Conservation (phyloP, 2,329 filamentous ascomycete species). For the Aurifilum marmelostoma region DNA sequence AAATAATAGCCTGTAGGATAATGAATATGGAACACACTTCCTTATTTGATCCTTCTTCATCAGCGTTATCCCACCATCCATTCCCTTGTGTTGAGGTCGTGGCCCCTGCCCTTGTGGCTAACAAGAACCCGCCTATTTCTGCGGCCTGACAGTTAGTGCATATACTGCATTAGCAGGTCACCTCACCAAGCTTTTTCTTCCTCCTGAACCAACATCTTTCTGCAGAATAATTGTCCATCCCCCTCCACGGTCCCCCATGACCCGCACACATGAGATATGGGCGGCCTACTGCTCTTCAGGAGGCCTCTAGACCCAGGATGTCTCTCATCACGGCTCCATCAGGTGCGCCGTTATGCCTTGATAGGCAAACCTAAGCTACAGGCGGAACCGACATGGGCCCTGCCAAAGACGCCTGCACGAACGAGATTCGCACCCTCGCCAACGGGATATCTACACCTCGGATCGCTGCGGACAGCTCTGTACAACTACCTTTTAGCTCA, state of each 20-base stretch:
- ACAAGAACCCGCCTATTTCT: not conserved
- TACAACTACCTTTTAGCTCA: conserved; percentile 94
- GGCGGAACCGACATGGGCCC: conserved; percentile 34
- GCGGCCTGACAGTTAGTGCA: not conserved
- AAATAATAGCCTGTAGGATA: not conserved
- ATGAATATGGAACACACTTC: not conserved
- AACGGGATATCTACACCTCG: conserved; percentile 90
- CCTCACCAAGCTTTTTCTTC: conserved; percentile 8
- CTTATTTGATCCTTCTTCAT: not conserved
- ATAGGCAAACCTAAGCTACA: conserved; percentile 31
- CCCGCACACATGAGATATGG: conserved; percentile 26
- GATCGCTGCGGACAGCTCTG: conserved; percentile 88
- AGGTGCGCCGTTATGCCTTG: conserved; percentile 33
- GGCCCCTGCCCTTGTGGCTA: not conserved
- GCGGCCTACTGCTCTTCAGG: conserved; percentile 30
- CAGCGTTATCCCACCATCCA: not conserved
- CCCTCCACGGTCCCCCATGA: conserved; percentile 8
- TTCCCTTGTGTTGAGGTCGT: not conserved
- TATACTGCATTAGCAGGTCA: not conserved
- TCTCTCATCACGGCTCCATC: conserved; percentile 25
- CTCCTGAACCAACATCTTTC: not conserved
- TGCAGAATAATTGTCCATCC: not conserved
- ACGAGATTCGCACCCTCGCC: conserved; percentile 95
- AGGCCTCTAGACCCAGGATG: conserved; percentile 26
- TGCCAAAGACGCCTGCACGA: conserved; percentile 64